Evolutionary conservation across 2,329 filamentous ascomycete genomes (phyloP), one percentile per base, ranked within the genome.

Genomic region (Pseudogymnoascus verrucosus): DNA sequence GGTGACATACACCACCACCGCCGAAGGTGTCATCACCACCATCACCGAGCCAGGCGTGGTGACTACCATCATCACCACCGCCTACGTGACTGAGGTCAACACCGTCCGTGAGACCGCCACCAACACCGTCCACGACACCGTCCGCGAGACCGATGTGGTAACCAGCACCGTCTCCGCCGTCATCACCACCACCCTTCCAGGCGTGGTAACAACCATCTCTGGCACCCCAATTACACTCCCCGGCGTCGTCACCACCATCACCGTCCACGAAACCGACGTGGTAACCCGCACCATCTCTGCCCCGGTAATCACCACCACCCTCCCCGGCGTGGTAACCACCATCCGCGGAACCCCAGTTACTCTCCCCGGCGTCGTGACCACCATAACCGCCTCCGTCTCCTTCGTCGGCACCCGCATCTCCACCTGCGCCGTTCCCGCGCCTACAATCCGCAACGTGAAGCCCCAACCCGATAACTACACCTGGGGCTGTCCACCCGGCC

Each of bases 401-500:
- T 16, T 19, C 62, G 34, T 16, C 39, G n/a, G 26, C 61, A 23
- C 23, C 36, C 16, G 57, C 44, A 2, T 65, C 34, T 42, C 14
- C 57, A 37, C n/a, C 28, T 37, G 44, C 54, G 5, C n/a, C 51
- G 21, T 44, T 11, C 40, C 40, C 19, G 40, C 40, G 10, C 40
- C 40, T 3, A 42, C 39, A 23, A 23, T 23, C 40, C 4, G 3
- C 4, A 44, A 44, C 40, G 4, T 44, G 1, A 44, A 44, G 4
- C 40, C 40, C 40, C 40, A 39, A 6, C 61, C 67, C 1, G 40
- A 57, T 1, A 65, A 71, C 61, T 73, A 74, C 31, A 74, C 74
- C 10, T 78, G 76, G 76, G 78, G 78, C 42, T 80, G 78, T 64
- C 71, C 74, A 37, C 77, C 78, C 12, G 77, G 77, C 14, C 76